Evolutionary conservation across 768 basidiomycete genomes (phyloP).

Genomic region (Imleria badia): DNA sequence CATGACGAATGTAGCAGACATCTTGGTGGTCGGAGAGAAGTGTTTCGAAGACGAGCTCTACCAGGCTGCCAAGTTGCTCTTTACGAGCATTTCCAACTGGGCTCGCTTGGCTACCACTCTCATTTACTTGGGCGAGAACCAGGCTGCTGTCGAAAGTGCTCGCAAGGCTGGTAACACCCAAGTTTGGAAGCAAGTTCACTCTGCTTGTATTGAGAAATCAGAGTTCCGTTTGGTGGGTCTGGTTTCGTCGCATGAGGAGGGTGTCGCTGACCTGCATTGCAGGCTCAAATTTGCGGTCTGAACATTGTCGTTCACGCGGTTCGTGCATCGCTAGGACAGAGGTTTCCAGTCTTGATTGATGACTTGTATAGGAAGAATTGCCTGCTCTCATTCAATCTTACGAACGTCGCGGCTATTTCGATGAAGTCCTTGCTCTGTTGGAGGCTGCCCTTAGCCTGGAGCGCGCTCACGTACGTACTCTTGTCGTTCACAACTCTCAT

Average conservation of each 20-base stretch:
- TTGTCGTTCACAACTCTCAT: background rate
- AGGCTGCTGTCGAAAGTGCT: conserved; percentile 98
- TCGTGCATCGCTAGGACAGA: conserved; percentile 15
- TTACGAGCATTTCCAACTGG: conserved; percentile 98
- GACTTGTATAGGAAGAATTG: conserved; percentile 64
- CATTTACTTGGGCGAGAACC: conserved; percentile 97
- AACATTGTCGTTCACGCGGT: conserved; percentile 93
- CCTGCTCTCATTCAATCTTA: conserved; percentile 74
- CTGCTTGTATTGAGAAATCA: conserved; percentile 95
- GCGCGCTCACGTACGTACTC: conserved; percentile 74
- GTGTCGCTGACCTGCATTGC: conserved; percentile 10
- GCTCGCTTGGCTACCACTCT: conserved; percentile 96
- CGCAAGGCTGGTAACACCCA: conserved; percentile 99
- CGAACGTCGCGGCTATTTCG: conserved; percentile 90
- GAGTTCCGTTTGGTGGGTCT: conserved; percentile 83
- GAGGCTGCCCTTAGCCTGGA: conserved; percentile 97
- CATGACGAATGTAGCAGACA: conserved; percentile 98
- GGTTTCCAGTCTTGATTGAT: conserved; percentile 9
- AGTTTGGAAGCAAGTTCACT: conserved; percentile 99
- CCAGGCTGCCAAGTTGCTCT: conserved; percentile 93
- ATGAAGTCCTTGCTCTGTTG: conserved; percentile 86
- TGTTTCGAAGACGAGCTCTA: conserved; percentile 99
- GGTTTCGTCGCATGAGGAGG: background rate
- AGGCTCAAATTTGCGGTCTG: conserved; percentile 98
- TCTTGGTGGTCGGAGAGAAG: conserved; percentile 97